Conservation (phyloP, 306 rosid genomes). For the Abrus pulchellus region DNA sequence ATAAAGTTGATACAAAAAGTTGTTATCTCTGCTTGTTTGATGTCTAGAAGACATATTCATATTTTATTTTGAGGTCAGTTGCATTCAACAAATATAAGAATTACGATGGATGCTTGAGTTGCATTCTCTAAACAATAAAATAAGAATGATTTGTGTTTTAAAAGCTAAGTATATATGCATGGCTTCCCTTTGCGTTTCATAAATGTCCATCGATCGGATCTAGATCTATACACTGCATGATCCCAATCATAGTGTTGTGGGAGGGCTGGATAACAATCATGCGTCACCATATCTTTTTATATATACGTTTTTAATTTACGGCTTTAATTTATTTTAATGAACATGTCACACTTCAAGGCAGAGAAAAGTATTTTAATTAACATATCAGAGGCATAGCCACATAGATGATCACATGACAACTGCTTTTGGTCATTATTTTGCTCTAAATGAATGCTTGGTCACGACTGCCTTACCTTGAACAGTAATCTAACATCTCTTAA, state of each 20-base stretch:
- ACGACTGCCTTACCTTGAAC: conserved; percentile 37
- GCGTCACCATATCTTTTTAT: conserved; percentile 44
- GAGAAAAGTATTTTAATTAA: background rate
- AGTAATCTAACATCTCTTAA: conserved; percentile 41
- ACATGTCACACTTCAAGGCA: background rate
- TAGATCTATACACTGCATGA: background rate
- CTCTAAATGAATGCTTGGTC: conserved; percentile 48
- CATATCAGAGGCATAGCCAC: conserved; percentile 23
- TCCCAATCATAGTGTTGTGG: conserved; percentile 37
- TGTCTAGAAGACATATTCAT: background rate
- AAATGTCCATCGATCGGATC: conserved; percentile 24
- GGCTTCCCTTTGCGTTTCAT: conserved; percentile 43
- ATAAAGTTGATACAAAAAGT: background rate
- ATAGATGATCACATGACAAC: conserved; percentile 26
- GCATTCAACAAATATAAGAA: background rate
- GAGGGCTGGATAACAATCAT: conserved; percentile 40
- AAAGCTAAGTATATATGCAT: background rate
- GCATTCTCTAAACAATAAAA: conserved; percentile 17
- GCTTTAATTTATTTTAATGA: conserved; percentile 12
- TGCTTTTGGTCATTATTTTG: conserved; percentile 54
- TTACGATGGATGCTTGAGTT: background rate
- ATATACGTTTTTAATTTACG: background rate
- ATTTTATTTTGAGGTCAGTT: conserved; percentile 12
- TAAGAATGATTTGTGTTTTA: background rate
- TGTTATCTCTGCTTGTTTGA: conserved; percentile 26